Conservation (phyloP, 805 yeast genomes). For the Vanderwaltozyma verrucispora region DNA sequence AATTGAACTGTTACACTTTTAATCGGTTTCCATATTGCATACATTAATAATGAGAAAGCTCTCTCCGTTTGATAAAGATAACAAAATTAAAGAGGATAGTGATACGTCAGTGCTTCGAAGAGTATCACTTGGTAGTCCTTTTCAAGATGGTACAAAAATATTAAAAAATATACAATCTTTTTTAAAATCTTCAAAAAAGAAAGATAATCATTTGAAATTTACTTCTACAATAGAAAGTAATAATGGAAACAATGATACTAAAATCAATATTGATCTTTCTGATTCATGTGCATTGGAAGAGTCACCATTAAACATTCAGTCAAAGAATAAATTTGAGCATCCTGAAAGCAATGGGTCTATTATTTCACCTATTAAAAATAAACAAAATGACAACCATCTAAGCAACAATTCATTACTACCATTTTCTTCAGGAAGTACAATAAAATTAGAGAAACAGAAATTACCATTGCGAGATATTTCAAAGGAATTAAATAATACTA, state of each 20-base stretch:
- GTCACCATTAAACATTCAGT: too few relatives aligned
- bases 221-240: too few relatives aligned
- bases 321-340: too few relatives aligned
- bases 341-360: too few relatives aligned
- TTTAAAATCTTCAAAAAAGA: slow-evolving; percentile 10
- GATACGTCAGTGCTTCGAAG: slow-evolving; percentile 2
- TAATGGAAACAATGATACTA: too few relatives aligned
- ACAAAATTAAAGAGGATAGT: background rate
- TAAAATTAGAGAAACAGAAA: too few relatives aligned
- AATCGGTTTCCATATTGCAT: too few relatives aligned
- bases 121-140: slow-evolving; percentile 13
- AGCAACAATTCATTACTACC: background rate
- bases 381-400: too few relatives aligned
- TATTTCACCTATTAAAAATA: too few relatives aligned
- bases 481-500: background rate
- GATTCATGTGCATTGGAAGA: too few relatives aligned
- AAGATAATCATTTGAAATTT: background rate
- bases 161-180: slow-evolving; percentile 18
- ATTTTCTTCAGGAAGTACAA: background rate
- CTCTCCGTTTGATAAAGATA: background rate
- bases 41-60: too few relatives aligned
- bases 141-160: slow-evolving; percentile 15
- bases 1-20: background rate
- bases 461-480: background rate
- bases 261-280: too few relatives aligned